These are phyloP conservation scores for Colletotrichum australisinense DNA, from an alignment of 2,329 filamentous ascomycete genomes.

Conservation along the genomic window DNA sequence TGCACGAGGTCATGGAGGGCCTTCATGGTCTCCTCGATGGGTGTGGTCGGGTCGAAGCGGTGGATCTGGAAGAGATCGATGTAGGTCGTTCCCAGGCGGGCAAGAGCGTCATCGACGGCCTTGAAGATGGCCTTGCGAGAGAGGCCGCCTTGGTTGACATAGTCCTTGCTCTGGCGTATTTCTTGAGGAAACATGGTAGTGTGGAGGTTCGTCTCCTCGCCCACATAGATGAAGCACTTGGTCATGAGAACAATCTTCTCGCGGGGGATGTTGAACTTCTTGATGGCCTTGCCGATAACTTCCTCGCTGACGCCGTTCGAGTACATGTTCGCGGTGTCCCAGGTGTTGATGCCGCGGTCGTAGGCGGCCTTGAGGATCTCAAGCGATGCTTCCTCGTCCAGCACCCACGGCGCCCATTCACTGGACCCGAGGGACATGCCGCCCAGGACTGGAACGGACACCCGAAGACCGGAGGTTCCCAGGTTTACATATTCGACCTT, in stretches of 20 bases:
- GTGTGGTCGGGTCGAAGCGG: slow-evolving; percentile 64
- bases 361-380: slow-evolving; percentile 35
- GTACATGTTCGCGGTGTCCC: slow-evolving; percentile 66
- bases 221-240: slow-evolving; percentile 52
- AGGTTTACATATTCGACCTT: slow-evolving; percentile 58
- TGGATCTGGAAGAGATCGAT: slow-evolving; percentile 71
- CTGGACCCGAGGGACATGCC: slow-evolving; percentile 35
- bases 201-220: slow-evolving; percentile 45
- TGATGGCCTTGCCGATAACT: slow-evolving; percentile 74
- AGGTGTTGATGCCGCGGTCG: slow-evolving; percentile 39
- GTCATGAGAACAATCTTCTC: slow-evolving; percentile 72
- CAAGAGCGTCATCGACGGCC: slow-evolving; percentile 58
- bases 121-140: slow-evolving; percentile 40
- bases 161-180: slow-evolving; percentile 46
- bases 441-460: slow-evolving; percentile 29
- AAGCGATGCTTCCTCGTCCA: slow-evolving; percentile 18
- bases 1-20: slow-evolving; percentile 69
- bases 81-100: slow-evolving; percentile 54
- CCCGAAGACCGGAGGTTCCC: slow-evolving; percentile 28
- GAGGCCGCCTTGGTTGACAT: slow-evolving; percentile 45
- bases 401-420: slow-evolving; percentile 30
- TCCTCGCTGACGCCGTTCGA: slow-evolving; percentile 72
- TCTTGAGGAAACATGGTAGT: neutral
- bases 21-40: slow-evolving; percentile 70
- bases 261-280: slow-evolving; percentile 72